Base-by-base conservation (phyloP, 2,329 filamentous ascomycete genomes). In the Pochonia chlamydosporia region DNA sequence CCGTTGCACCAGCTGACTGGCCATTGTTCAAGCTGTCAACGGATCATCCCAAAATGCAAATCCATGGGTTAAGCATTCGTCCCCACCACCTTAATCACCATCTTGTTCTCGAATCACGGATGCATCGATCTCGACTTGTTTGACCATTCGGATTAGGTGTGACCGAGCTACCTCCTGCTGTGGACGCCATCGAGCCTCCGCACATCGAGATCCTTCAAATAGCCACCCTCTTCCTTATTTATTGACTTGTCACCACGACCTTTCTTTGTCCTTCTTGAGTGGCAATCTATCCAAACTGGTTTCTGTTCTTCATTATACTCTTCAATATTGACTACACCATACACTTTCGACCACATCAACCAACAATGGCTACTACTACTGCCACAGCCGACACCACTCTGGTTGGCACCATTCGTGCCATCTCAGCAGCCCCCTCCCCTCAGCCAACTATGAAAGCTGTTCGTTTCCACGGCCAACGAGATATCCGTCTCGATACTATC, bases 401-500 rank as follows among this genome's bases (percentile, higher is more conserved):
- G 3, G 45, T 50, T 5, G 45, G 49, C 31, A 50, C 45, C 16
- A 48, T 50, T 16, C 49, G 33, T 33, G 42, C 49, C 16, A 50
- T 36, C 20, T 50, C 48, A 11, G 14, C 44, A 7, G 18, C 43
- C 8, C 8, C 35, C 10, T 3, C 36, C 23, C 21, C 30, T 14
- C 20, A 42, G 25, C 13, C 25, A 3, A 56, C 52, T 20, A 80
- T 80, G 77, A 69, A 69, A 53, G 77, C 78, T 40, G 71, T 74
- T 21, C 65, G 74, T 54, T 81, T 75, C 54, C 74, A 79, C 56
- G 76, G 76, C 14, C 73, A 72, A 49, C 70, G 74, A 52, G 76
- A 81, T 56, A 71, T 81, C 46, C 66, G 75, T 35, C 69, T 81
- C 52, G 75, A 79, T 52, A 59, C 75, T 51, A 65, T 81, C 23